phyloP scores from a whole-genome alignment of 148 eudicot genomes.

The Bassia scoparia region DNA sequence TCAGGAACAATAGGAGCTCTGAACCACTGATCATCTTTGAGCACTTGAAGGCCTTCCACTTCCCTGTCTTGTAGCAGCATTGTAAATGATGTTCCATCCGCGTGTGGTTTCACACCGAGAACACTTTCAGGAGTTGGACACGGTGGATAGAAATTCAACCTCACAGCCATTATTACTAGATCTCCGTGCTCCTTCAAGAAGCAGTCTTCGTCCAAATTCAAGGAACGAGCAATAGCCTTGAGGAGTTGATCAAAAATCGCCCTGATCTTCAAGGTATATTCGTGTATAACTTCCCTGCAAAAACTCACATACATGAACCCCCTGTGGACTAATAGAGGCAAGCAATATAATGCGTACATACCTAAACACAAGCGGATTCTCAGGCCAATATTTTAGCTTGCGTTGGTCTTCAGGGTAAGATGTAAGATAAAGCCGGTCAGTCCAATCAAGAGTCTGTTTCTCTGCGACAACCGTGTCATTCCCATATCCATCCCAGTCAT shows the following conservation, averaged over 20 bases:
- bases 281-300: conserved; percentile 29
- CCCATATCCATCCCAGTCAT: conserved; percentile 57
- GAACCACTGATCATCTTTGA: conserved; percentile 43
- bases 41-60: conserved; percentile 47
- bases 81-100: conserved; percentile 37
- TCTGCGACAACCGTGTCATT: conserved; percentile 40
- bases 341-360: conserved; percentile 11
- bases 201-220: conserved; percentile 32
- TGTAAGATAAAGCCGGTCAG: conserved; percentile 52
- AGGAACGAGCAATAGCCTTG: conserved; percentile 34
- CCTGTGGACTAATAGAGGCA: not conserved
- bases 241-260: conserved; percentile 15
- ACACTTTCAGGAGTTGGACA: conserved; percentile 41
- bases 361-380: conserved; percentile 52
- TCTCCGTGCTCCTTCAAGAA: conserved; percentile 39
- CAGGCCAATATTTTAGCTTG: conserved; percentile 55
- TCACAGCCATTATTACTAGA: conserved; percentile 14
- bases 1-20: conserved; percentile 33
- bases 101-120: conserved; percentile 39
- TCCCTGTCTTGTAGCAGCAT: conserved; percentile 41
- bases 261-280: conserved; percentile 24
- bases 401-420: conserved; percentile 38
- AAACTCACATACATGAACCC: not conserved
- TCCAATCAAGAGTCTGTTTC: conserved; percentile 58
- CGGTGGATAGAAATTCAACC: conserved; percentile 45